Evolutionary conservation across 495 filamentous ascomycete species (phyloP), one percentile per base, ranked within the genome.

Genomic region (Hapsidospora chrysogenum): DNA sequence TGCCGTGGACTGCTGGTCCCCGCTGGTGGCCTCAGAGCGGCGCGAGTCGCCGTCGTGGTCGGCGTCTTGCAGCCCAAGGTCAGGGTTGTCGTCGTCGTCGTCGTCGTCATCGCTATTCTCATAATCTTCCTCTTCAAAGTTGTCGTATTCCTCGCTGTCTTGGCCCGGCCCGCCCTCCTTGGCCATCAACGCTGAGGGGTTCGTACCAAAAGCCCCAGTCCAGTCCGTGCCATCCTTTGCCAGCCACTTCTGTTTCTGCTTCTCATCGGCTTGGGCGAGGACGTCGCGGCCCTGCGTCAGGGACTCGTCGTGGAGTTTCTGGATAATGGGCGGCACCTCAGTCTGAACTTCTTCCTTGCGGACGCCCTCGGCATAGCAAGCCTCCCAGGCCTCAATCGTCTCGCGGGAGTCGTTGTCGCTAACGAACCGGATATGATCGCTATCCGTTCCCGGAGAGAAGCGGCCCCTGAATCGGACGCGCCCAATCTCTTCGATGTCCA

Each of bases 341-440:
- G 69, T 68, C 1, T 58, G 49, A 3, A 95, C 82, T 2, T 66
- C 62, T 31, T 68, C 68, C 0, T 60, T 56, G 6, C 87, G 71
- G 0, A 92, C 80, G 3, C 87, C 87, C 53, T 96, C 84, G 0
- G 80, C 70, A 16, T 74, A 64, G 46, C 86, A 94, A 0, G 84
- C 84, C 54, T 93, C 80, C 85, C 85, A 95, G 3, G 77, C 80
- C 60, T 95, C 87, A 44, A 78, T 92, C 1, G 87, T 94, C 60
- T 95, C 87, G 29, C 86, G 72, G 2, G 76, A 74, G 49, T 93
- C 75, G 44, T 89, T 93, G 53, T 94, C 84, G 18, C 76, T 69
- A 20, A 93, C 73, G 47, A 92, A 94, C 3, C 59, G 59, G 29
- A 78, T 65, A 49, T 94, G 87, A n/a, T 80, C 77, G 22, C 84